Conservation (phyloP, 116 monocot species). For the Iris pallida region DNA sequence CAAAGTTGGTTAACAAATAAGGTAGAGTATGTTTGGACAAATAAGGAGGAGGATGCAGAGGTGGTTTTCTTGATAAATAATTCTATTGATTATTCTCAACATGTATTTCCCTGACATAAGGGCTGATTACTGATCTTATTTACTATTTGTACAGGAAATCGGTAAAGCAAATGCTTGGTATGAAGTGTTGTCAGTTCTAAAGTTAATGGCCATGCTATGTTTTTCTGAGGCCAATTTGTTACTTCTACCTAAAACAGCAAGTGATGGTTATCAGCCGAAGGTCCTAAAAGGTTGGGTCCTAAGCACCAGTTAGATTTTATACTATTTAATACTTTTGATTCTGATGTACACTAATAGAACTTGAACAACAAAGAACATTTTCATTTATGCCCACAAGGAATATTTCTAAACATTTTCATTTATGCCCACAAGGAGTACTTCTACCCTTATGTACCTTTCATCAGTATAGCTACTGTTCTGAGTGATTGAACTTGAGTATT, state of each 20-base stretch:
- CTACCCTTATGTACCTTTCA: no score
- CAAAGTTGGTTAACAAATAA: slow-evolving; percentile 33
- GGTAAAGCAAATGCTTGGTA: slow-evolving; percentile 71
- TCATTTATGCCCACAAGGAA: no score
- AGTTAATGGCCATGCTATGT: slow-evolving; percentile 76
- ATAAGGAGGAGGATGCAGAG: slow-evolving; percentile 58
- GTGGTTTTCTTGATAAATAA: slow-evolving; percentile 9
- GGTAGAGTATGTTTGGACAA: slow-evolving; percentile 54
- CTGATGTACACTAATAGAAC: no score
- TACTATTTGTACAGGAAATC: slow-evolving; percentile 39
- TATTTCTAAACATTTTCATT: no score
- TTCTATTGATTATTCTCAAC: neutral
- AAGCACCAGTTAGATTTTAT: no score
- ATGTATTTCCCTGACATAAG: neutral
- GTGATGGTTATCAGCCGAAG: slow-evolving; percentile 52
- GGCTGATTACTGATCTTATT: neutral
- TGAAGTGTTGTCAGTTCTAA: slow-evolving; percentile 76
- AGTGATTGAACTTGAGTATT: no score
- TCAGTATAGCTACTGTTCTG: no score
- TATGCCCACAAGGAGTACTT: no score
- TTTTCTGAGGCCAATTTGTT: slow-evolving; percentile 65
- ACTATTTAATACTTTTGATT: no score
- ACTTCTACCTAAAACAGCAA: slow-evolving; percentile 55
- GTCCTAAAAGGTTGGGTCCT: slow-evolving; percentile 54
- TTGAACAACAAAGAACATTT: no score